Conservation (phyloP, 2,329 filamentous ascomycete species). For the Beauveria asiatica region DNA sequence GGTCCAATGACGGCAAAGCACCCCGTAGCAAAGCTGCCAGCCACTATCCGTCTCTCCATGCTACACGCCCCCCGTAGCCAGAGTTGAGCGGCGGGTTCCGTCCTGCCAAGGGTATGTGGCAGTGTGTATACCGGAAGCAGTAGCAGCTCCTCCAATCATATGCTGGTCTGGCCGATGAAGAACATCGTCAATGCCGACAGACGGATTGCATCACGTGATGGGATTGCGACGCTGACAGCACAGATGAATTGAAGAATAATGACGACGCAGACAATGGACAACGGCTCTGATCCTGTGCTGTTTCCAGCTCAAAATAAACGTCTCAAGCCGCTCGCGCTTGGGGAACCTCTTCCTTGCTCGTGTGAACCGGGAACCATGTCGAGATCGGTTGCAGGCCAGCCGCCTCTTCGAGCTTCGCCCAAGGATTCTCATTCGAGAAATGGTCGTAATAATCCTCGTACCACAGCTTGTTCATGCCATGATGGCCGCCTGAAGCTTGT, state of each 20-base stretch:
- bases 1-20: background rate
- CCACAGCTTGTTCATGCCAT: constrained; percentile 33
- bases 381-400: constrained; percentile 35
- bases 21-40: background rate
- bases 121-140: background rate
- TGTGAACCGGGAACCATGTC: constrained; percentile 31
- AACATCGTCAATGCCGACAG: background rate
- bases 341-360: background rate
- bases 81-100: background rate
- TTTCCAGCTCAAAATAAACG: too few relatives aligned
- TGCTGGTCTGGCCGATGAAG: background rate
- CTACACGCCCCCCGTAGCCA: background rate
- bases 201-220: constrained; percentile 3
- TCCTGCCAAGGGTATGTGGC: background rate
- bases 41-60: background rate
- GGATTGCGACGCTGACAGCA: background rate
- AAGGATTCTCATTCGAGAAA: constrained; percentile 64
- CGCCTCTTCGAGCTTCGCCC: constrained; percentile 48
- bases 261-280: background rate
- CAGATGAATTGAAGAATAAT: background rate
- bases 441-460: constrained; percentile 63
- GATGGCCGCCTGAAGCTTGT: constrained; percentile 7
- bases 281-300: background rate
- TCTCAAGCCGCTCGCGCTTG: background rate
- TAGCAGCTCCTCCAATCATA: constrained; percentile 1